Conservation (phyloP, 1,284 basidiomycete species). For the Ceratobasidium sp. region DNA sequence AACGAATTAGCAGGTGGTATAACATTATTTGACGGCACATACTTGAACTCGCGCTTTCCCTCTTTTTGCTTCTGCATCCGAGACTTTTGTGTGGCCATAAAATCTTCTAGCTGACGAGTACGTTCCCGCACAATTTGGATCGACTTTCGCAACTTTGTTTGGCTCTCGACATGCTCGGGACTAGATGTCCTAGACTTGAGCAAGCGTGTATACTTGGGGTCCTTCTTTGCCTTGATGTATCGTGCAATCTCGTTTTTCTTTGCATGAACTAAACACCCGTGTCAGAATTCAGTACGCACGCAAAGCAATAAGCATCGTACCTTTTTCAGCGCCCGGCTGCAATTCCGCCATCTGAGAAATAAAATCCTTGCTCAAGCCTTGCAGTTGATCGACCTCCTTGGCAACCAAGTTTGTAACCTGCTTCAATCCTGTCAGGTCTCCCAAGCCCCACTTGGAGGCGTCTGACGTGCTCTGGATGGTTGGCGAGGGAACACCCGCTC, state of each 20-base stretch:
- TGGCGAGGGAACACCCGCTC: background rate
- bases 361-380: slow-evolving; percentile 65
- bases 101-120: slow-evolving; percentile 81
- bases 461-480: slow-evolving; percentile 22
- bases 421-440: slow-evolving; percentile 66
- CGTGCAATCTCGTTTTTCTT: slow-evolving; percentile 80
- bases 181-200: slow-evolving; percentile 84
- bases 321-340: slow-evolving; percentile 63
- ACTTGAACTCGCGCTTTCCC: slow-evolving; percentile 75
- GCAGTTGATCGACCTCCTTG: slow-evolving; percentile 60
- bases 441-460: slow-evolving; percentile 67
- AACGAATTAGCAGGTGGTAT: background rate
- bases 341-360: slow-evolving; percentile 65
- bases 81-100: slow-evolving; percentile 78
- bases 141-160: slow-evolving; percentile 76
- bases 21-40: slow-evolving; percentile 52
- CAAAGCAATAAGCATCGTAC: slow-evolving; percentile 58
- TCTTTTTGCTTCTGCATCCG: slow-evolving; percentile 72
- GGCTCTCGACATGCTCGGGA: slow-evolving; percentile 88
- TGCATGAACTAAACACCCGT: slow-evolving; percentile 67
- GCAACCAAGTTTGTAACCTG: slow-evolving; percentile 68
- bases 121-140: slow-evolving; percentile 76
- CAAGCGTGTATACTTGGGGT: slow-evolving; percentile 84
- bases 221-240: slow-evolving; percentile 79
- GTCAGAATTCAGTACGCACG: slow-evolving; percentile 3